A percentile compares a stretch with the other conserved stretches of the same genome.
These are phyloP conservation scores for Bruguiera parviflora DNA, from an alignment of 345 rosid species.

Conservation along the genomic window DNA sequence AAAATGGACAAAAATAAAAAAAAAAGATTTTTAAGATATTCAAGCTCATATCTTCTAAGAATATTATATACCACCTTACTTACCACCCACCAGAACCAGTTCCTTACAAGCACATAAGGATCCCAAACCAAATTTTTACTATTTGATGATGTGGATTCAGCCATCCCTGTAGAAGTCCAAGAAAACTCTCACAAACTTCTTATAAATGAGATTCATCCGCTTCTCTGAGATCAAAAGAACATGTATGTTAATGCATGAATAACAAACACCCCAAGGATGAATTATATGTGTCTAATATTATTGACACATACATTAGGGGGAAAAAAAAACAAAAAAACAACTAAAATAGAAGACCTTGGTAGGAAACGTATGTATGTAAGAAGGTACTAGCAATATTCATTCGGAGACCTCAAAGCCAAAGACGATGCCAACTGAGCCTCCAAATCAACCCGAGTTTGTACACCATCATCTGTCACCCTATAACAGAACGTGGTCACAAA, in stretches of 20 bases:
- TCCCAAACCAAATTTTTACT: slow-evolving; percentile 64
- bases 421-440: slow-evolving; percentile 91
- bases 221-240: slow-evolving; percentile 56
- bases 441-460: slow-evolving; percentile 92
- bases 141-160: slow-evolving; percentile 47
- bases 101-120: slow-evolving; percentile 72
- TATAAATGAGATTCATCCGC: slow-evolving; percentile 90
- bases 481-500: slow-evolving; percentile 1
- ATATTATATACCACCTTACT: too few relatives aligned
- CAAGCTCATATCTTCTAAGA: too few relatives aligned
- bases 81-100: too few relatives aligned
- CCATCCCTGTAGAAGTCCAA: slow-evolving; percentile 95
- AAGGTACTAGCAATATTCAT: slow-evolving; percentile 90
- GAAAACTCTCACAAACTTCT: slow-evolving; percentile 90
- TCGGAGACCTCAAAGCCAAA: slow-evolving; percentile 70
- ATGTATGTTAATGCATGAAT: neutral
- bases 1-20: neutral
- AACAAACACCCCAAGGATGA: neutral
- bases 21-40: too few relatives aligned
- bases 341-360: slow-evolving; percentile 52
- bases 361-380: slow-evolving; percentile 83
- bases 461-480: slow-evolving; percentile 78
- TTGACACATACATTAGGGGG: neutral
- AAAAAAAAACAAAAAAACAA: neutral
- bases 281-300: neutral